Evolutionary conservation across 176 grass and related monocot genomes (phyloP), one percentile per base, ranked within the genome.

Genomic region (Ensete ventricosum): DNA sequence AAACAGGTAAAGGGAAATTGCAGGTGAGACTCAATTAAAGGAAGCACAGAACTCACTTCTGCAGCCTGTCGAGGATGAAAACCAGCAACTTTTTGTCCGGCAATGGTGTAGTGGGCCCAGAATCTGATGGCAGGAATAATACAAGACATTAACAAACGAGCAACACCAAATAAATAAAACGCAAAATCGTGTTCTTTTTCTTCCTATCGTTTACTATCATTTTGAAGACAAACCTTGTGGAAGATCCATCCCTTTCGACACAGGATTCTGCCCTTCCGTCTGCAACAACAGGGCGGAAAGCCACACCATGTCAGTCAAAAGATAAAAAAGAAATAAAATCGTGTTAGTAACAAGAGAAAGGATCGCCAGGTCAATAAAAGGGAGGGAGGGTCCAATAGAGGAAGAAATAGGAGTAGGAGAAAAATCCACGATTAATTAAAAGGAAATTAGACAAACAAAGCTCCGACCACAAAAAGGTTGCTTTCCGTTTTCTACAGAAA

Each of bases 81-180:
- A 85, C n/a, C 83, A 99, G 77, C 85, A 99, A 88, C 86, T 99
- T 99, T 87, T 89, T 99, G 88, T 99, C 89, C 19, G 91, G 96
- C 88, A 99, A 76, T 82, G 91, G 88, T 60, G 91, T 99, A 48
- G 86, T 95, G 91, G 96, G 88, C 52, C 96, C 95, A 50, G 88
- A 85, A 83, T 93, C 88, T 89, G 86, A 89, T 72, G 64, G 84
- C 71, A 86, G 84, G 85, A 82, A 77, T 43, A 43, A 43, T 64
- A 82, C 60, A 64, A 81, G 75, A 71, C 34, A 4, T 8, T 52
- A 74, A 82, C 76, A 80, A 70, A 79, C 72, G 58, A 62, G 72
- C 54, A 80, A 19, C 71, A 71, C 72, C 73, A 60, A 29, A 50
- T n/a, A 52, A 82, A 17, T n/a, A 75, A 52, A 53, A 75, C 76